phyloP scores from a whole-genome alignment of 371 early-diverging fungal species.

The Chytridiales sp. region DNA sequence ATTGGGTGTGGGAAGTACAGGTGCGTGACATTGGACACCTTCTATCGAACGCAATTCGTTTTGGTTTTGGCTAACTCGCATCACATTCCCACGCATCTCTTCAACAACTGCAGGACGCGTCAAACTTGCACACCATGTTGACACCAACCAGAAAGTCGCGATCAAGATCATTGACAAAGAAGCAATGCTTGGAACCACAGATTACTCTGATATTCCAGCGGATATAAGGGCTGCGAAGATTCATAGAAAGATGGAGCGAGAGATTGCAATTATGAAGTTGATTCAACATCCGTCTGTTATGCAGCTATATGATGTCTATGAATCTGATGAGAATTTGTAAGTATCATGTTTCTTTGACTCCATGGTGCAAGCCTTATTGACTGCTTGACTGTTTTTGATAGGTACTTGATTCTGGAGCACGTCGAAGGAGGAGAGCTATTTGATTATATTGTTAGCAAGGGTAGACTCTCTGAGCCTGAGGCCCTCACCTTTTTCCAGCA shows the following conservation, averaged over 20 bases:
- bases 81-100: not conserved
- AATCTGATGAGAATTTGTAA: conserved; percentile 80
- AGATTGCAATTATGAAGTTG: conserved; percentile 91
- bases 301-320: conserved; percentile 86
- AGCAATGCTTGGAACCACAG: conserved; percentile 44
- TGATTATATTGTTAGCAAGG: conserved; percentile 87
- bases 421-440: conserved; percentile 96
- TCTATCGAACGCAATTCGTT: not conserved
- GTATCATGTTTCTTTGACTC: too few species aligned
- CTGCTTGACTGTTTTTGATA: conserved; percentile 29
- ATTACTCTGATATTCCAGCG: conserved; percentile 6
- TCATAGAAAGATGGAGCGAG: conserved; percentile 84
- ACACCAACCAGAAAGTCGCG: conserved; percentile 76
- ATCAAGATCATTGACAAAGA: conserved; percentile 81
- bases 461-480: conserved; percentile 81
- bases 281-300: conserved; percentile 90
- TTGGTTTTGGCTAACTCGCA: not conserved
- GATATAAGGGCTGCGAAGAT: conserved; percentile 35
- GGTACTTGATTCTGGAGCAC: conserved; percentile 94
- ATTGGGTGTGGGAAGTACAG: conserved; percentile 80
- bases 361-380: conserved; percentile 1
- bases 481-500: conserved; percentile 94
- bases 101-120: conserved; percentile 65
- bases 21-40: conserved; percentile 39
- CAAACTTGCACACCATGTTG: conserved; percentile 73